phyloP scores from a whole-genome alignment of 2,329 filamentous ascomycete genomes.

The Chrysosporium keratinophilum region DNA sequence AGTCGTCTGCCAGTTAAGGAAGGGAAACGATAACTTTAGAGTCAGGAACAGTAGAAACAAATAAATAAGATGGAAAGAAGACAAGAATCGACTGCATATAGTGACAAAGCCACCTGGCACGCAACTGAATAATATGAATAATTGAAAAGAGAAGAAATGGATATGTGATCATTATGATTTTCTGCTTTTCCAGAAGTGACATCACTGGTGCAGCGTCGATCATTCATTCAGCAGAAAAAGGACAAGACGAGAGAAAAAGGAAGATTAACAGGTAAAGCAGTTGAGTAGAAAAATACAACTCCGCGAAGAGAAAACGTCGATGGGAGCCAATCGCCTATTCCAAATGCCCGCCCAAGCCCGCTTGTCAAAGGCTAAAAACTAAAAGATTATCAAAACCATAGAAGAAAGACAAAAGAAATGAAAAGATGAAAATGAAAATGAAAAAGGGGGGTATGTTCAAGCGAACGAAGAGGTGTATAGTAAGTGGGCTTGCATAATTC shows the following conservation, averaged over 20 bases:
- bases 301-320: not conserved
- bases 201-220: constrained; percentile 3
- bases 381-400: constrained; percentile 1
- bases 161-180: constrained; percentile 16
- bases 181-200: constrained; percentile 6
- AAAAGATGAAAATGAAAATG: constrained; percentile 1
- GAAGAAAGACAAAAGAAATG: constrained; percentile 1
- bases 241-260: not conserved
- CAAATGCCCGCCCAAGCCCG: constrained; percentile 14
- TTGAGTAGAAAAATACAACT: not conserved
- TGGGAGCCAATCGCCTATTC: constrained; percentile 11
- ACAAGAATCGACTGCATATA: constrained; percentile 11
- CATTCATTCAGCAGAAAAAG: not conserved
- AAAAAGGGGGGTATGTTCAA: constrained; percentile 9
- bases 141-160: constrained; percentile 10
- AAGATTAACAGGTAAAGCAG: not conserved
- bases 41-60: not conserved
- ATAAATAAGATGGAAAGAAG: too few relatives aligned
- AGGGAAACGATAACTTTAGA: not conserved
- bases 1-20: not conserved
- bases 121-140: constrained; percentile 17
- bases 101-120: constrained; percentile 15
- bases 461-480: constrained; percentile 2
- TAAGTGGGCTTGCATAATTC: not conserved
- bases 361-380: constrained; percentile 11